Evolutionary conservation across 2,329 filamentous ascomycete species (phyloP).

Genomic region (Colletotrichum eleusines): DNA sequence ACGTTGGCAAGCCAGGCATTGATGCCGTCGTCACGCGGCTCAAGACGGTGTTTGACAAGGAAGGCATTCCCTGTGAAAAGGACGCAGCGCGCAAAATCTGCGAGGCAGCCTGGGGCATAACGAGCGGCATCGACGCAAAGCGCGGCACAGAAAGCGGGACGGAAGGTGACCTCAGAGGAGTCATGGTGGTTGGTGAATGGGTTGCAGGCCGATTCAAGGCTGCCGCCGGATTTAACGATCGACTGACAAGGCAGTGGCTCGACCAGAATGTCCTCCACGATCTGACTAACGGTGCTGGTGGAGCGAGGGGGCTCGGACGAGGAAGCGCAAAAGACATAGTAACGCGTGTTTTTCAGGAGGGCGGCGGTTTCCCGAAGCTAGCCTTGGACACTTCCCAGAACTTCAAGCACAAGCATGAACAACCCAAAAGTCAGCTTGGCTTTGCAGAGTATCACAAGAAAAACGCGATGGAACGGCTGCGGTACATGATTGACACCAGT

Average conservation of each 20-base stretch:
- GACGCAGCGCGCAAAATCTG: constrained; percentile 89
- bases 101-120: constrained; percentile 85
- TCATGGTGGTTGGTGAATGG: constrained; percentile 91
- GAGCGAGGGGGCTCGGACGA: constrained; percentile 77
- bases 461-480: constrained; percentile 76
- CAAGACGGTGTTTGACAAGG: constrained; percentile 86
- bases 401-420: constrained; percentile 60
- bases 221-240: constrained; percentile 54
- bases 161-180: constrained; percentile 80
- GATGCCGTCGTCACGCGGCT: constrained; percentile 87
- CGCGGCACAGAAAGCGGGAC: constrained; percentile 76
- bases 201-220: constrained; percentile 78
- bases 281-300: constrained; percentile 77
- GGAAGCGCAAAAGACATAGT: constrained; percentile 82
- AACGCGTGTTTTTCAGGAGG: constrained; percentile 81
- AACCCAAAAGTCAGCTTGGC: constrained; percentile 71
- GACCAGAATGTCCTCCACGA: constrained; percentile 78
- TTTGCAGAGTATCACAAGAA: constrained; percentile 81
- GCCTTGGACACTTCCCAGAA: constrained; percentile 53
- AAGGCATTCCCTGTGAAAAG: constrained; percentile 88
- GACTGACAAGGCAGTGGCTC: constrained; percentile 81
- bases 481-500: constrained; percentile 82
- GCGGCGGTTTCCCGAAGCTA: constrained; percentile 79
- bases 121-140: constrained; percentile 75
- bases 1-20: constrained; percentile 88